Base-by-base conservation (phyloP, 2,329 filamentous ascomycete genomes). In the Zymoseptoria tritici region DNA sequence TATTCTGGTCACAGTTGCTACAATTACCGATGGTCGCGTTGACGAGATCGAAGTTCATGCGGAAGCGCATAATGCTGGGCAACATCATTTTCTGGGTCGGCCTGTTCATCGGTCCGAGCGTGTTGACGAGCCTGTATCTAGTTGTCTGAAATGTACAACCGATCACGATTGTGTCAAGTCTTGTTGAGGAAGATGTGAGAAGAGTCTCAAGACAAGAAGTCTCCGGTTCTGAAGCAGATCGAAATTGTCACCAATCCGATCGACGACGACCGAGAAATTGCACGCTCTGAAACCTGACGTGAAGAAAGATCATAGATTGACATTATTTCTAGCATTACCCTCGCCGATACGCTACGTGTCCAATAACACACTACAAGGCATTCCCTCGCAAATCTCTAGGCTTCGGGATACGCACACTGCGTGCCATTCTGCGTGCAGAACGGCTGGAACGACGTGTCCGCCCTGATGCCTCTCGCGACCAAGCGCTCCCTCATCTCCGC, bases 41-140 rank as follows among this genome's bases (percentile, higher is more conserved):
- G 52, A 88, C 85, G 66, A 80, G 86, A 63, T 89, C 85, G 1
- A 84, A 79, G 64, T 83, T 85, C 76, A 76, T 24, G 22, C 3
- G 4, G 4, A 5, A 5, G 1, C 22, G 22, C 3, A 6, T 24
- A 3, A 24, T 83, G 1, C 67, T 91, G 20, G 89, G 88, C 0
- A 92, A 93, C 69, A 72, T 89, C 7, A 79, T 90, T 2, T 92
- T 92, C 67, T 93, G 89, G 89, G 69, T 89, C 49, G 88, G 89
- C 0, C 81, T 92, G n/a, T 89, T 90, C 60, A 87, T 87, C 2
- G 88, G 87, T 0, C 89, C 89, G 1, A 90, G 87, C 73, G 71
- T 90, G 36, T 70, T 83, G 51, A 81, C 79, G 54, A 78, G 77
- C 57, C 69, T 82, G 66, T 83, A 82, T 69, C 66, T 81, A 54